Base-by-base conservation (phyloP, 2,329 filamentous ascomycete species). In the Colletotrichum tabaci region DNA sequence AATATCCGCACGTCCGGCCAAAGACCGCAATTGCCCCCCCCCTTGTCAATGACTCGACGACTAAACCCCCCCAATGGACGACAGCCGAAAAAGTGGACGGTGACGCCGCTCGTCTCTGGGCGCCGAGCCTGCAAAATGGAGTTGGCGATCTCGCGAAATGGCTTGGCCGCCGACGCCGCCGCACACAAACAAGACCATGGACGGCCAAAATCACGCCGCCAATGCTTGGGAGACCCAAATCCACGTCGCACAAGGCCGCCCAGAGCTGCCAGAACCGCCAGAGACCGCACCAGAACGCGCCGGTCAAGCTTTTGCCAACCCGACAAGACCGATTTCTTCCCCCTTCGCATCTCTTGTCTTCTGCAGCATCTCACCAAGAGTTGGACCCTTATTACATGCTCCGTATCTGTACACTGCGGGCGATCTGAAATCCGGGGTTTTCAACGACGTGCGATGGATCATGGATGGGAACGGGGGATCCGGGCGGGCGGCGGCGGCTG, bases 301-400 rank as follows among this genome's bases (percentile, higher is more conserved):
- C 35, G 50, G 47, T 72, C 69, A 72, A 72, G 69, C 69, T 72
- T 72, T 70, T 61, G 69, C 69, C 66, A 72, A 72, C 35, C n/a
- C 40, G 57, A 58, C 64, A 57, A 67, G 68, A 56, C n/a, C 26
- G 26, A 26, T 26, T 26, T 26, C 26, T 26, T 4, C 26, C 26
- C 30, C 30, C 30, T 30, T 30, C 30, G 30, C 30, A 4, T 30
- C 30, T 30, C 30, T 30, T 30, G 30, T 40, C 15, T 53, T 49
- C 67, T 67, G 63, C 56, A 67, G 42, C 56, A 57, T 57, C 30
- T 52, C 47, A 61, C 50, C 50, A 66, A 61, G 42, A 44, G 42
- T 21, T 50, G 47, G 67, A 58, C 64, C 67, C 67, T 62, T 38
- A 62, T 52, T 30, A 30, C 30, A 30, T 30, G 30, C 30, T 30